These are phyloP conservation scores for Pyricularia sp. DNA, from an alignment of 2,329 filamentous ascomycete genomes.

Conservation along the genomic window DNA sequence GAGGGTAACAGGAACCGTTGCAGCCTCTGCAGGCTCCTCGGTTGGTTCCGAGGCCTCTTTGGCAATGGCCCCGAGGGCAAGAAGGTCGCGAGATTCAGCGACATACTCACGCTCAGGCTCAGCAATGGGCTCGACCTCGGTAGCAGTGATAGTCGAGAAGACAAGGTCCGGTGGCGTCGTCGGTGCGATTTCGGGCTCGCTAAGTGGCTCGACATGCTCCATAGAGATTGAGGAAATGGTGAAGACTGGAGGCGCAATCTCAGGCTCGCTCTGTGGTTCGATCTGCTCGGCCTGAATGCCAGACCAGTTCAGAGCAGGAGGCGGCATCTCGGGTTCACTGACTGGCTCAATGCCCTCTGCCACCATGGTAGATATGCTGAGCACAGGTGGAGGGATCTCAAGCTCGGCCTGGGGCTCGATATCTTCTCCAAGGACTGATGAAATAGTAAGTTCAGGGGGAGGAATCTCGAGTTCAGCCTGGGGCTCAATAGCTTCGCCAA, in stretches of 20 bases:
- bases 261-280: conserved; percentile 12
- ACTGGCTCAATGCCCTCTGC: conserved; percentile 9
- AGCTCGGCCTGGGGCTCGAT: conserved; percentile 13
- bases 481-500: conserved; percentile 27
- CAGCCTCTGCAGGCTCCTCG: background rate
- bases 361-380: conserved; percentile 8
- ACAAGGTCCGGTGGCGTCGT: conserved; percentile 2
- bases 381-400: conserved; percentile 1
- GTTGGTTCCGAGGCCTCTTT: background rate
- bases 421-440: conserved; percentile 9
- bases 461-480: conserved; percentile 19
- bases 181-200: conserved; percentile 3
- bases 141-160: conserved; percentile 6
- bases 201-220: conserved; percentile 28
- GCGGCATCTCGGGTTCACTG: conserved; percentile 4
- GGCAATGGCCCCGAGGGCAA: background rate
- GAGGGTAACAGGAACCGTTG: conserved; percentile 4
- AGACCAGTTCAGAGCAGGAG: conserved; percentile 8
- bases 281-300: conserved; percentile 11
- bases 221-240: conserved; percentile 18
- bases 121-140: conserved; percentile 4
- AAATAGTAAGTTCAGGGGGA: conserved; percentile 10
- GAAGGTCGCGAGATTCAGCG: conserved; percentile 6
- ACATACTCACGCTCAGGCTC: conserved; percentile 8
- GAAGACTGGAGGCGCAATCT: conserved; percentile 5